Evolutionary conservation across 78 protist genomes (phyloP).

Genomic region (Dictyostelium firmibasis): DNA sequence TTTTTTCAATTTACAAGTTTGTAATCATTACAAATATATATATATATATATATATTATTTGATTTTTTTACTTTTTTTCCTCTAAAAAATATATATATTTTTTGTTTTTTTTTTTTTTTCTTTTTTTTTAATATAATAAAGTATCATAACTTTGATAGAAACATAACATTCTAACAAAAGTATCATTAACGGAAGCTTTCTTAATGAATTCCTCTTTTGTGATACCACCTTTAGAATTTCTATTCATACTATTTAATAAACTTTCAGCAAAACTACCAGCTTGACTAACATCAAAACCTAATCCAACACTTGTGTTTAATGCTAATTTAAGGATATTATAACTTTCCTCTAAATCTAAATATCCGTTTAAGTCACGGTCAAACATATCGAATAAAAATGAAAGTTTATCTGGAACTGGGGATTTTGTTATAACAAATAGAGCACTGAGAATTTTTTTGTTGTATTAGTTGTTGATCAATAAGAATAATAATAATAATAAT

Average conservation of each 20-base stretch:
- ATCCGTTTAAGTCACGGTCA: neutral
- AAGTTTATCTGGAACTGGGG: neutral
- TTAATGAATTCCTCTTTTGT: neutral
- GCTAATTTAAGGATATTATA: neutral
- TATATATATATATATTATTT: neutral
- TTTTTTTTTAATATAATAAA: neutral
- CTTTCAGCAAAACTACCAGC: neutral
- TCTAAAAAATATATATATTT: no score
- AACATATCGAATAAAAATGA: neutral
- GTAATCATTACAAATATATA: neutral
- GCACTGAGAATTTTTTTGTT: neutral
- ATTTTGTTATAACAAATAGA: neutral
- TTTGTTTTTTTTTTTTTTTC: neutral
- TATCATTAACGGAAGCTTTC: neutral
- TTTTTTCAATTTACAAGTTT: neutral
- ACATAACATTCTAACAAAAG: neutral
- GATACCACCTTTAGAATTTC: neutral
- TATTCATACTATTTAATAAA: neutral
- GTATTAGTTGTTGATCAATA: no score
- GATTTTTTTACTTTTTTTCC: neutral
- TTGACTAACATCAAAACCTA: neutral
- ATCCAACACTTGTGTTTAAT: neutral
- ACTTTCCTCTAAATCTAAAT: neutral
- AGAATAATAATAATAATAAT: no score
- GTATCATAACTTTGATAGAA: neutral